Base-by-base conservation (phyloP, 805 yeast species). In the Ogataea minuta region DNA sequence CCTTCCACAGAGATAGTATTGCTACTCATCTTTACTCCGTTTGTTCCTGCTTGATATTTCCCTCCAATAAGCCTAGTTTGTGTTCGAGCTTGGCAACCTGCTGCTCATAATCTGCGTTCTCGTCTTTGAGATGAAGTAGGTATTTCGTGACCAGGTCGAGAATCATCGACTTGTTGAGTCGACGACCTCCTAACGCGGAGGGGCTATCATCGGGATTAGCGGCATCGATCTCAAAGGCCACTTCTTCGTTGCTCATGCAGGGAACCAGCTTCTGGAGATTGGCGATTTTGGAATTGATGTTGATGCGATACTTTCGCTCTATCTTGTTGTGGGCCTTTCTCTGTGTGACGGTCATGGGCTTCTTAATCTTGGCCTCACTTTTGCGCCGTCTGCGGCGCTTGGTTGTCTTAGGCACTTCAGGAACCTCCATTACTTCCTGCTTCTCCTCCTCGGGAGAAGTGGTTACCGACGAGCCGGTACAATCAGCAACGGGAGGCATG, bases 261-360 rank as follows among this genome's bases (percentile, higher is more conserved):
- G 89, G 89, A 24, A 82, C 81, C 16, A 81, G 68, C 50, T 72
- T 74, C 54, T 80, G 85, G 38, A 81, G 61, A 21, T 79, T 78
- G 4, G 84, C 84, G 40, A 82, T 82, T 57, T 80, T 81, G 9
- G 84, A 76, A 56, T 81, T 81, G 57, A 82, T 80, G 58, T 81
- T 81, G 44, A 79, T 80, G 56, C 88, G 66, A 59, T 82, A 81
- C 43, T 81, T 72, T 56, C 81, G 79, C 54, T 82, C 89, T 46
- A 82, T 79, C 59, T 76, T 77, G 63, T 81, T 81, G 56, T 82
- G 90, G 0, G 86, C 86, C 51, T 77, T 77, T 49, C 81, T 79
- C 60, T 81, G 88, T 8, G 52, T 51, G 11, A 49, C 34, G 2
- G 59, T 59, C 59, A 59, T 56, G 31, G 60, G 59, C 25, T 54